These are phyloP conservation scores for Picochlorum sp. DNA, from an alignment of 139 green algal genomes.

Conservation along the genomic window DNA sequence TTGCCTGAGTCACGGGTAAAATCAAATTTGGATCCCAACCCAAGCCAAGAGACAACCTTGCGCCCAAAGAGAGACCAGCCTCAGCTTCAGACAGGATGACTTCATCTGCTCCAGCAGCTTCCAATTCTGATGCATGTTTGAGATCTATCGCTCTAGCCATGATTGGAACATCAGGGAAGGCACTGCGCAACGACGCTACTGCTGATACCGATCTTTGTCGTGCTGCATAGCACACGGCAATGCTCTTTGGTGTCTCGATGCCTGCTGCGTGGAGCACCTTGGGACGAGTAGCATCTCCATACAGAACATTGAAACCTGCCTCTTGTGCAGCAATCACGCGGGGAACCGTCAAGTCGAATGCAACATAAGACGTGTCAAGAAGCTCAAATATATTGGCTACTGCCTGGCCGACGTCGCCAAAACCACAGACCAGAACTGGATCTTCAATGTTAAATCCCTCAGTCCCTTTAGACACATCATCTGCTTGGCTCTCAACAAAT, in stretches of 20 bases:
- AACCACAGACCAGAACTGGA: constrained; percentile 70
- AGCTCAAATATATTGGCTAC: constrained; percentile 79
- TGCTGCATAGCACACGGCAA: constrained; percentile 68
- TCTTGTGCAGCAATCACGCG: constrained; percentile 46
- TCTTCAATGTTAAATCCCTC: constrained; percentile 32
- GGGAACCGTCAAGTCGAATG: constrained; percentile 66
- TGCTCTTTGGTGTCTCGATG: constrained; percentile 47
- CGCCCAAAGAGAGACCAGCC: constrained; percentile 56
- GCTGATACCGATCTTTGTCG: constrained; percentile 38
- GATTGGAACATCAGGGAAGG: constrained; percentile 66
- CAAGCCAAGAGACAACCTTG: constrained; percentile 39
- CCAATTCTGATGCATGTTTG: constrained; percentile 64
- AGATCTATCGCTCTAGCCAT: constrained; percentile 68
- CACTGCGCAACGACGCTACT: constrained; percentile 45
- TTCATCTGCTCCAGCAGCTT: constrained; percentile 58
- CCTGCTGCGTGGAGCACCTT: constrained; percentile 70
- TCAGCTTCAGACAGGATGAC: constrained; percentile 49
- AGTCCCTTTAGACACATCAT: background rate
- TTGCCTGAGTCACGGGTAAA: constrained; percentile 22
- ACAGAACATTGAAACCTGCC: constrained; percentile 51
- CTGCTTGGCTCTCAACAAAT: background rate
- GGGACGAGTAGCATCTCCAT: constrained; percentile 60
- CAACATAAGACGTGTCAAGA: constrained; percentile 61
- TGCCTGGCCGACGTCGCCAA: constrained; percentile 70
- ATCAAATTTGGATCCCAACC: constrained; percentile 3